Evolutionary conservation across 495 filamentous ascomycete genomes (phyloP).

Genomic region (Aspergillus leporis): DNA sequence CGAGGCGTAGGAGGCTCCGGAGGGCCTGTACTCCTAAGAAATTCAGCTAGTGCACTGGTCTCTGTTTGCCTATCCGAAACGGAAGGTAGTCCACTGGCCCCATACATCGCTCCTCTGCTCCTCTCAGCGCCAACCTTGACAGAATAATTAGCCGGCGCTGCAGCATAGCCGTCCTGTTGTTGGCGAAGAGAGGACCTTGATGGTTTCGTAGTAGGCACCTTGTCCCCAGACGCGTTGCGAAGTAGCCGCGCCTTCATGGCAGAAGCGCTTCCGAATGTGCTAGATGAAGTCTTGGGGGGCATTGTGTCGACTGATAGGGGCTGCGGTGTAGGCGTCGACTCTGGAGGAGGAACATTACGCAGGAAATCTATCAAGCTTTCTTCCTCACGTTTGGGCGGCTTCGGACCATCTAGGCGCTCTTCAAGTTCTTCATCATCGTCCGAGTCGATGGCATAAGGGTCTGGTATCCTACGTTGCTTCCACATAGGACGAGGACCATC

Average conservation of each 20-base stretch:
- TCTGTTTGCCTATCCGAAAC: slow-evolving; percentile 39
- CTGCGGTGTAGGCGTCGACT: slow-evolving; percentile 46
- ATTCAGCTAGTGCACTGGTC: slow-evolving; percentile 77
- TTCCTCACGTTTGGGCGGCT: slow-evolving; percentile 48
- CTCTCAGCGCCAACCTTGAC: slow-evolving; percentile 42
- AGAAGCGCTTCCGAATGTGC: slow-evolving; percentile 38
- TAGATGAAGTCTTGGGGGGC: slow-evolving; percentile 54
- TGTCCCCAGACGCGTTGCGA: slow-evolving; percentile 36
- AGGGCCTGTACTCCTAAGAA: slow-evolving; percentile 76
- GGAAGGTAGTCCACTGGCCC: slow-evolving; percentile 17
- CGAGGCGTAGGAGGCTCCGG: slow-evolving; percentile 43
- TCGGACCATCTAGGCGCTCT: slow-evolving; percentile 53
- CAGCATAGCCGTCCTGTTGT: slow-evolving; percentile 22
- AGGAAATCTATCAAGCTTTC: slow-evolving; percentile 88
- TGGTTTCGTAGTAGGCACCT: slow-evolving; percentile 28
- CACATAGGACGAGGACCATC: slow-evolving; percentile 46
- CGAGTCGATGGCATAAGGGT: slow-evolving; percentile 89
- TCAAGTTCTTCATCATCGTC: slow-evolving; percentile 77
- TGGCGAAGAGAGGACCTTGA: slow-evolving; percentile 39
- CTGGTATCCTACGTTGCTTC: slow-evolving; percentile 74
- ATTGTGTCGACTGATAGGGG: slow-evolving; percentile 29
- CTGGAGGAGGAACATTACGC: slow-evolving; percentile 69
- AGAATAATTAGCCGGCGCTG: slow-evolving; percentile 38
- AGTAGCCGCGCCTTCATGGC: slow-evolving; percentile 62
- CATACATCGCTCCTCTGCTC: slow-evolving; percentile 27